Percentiles rank a stretch among this genome's conserved stretches.
phyloP scores from a whole-genome alignment of 1,284 basidiomycete genomes.

The Fomitopsis pinicola region DNA sequence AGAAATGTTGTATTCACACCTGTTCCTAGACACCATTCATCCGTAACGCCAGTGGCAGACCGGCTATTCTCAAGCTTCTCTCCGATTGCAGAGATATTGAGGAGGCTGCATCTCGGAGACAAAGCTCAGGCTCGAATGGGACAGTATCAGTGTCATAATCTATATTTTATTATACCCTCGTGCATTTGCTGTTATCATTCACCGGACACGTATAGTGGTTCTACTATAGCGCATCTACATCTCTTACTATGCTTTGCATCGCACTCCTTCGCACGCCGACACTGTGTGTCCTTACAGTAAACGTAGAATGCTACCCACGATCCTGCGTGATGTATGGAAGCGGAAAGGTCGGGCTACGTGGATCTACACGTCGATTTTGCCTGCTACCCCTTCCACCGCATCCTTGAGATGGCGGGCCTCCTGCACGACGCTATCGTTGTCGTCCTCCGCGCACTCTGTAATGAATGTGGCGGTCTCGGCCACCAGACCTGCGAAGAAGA shows the following conservation, averaged over 20 bases:
- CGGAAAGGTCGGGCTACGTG: neutral
- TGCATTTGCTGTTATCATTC: conserved; percentile 3
- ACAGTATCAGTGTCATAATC: conserved; percentile 27
- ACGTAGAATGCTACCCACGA: neutral
- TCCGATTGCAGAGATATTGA: conserved; percentile 67
- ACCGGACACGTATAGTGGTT: conserved; percentile 1
- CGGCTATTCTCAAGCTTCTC: conserved; percentile 60
- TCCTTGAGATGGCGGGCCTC: conserved; percentile 62
- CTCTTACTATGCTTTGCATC: neutral
- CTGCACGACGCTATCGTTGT: conserved; percentile 71
- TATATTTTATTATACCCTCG: conserved; percentile 17
- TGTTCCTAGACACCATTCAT: conserved; percentile 52
- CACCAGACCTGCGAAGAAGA: conserved; percentile 49
- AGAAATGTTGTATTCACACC: neutral
- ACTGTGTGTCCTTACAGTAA: neutral
- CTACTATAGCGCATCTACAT: conserved; percentile 6
- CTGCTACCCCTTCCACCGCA: conserved; percentile 65
- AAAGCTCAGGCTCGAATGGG: conserved; percentile 32
- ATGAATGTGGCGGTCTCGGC: conserved; percentile 81
- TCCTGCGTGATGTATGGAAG: neutral
- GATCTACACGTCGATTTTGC: conserved; percentile 43
- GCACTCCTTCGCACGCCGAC: neutral
- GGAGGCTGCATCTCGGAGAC: conserved; percentile 40
- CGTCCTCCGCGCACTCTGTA: conserved; percentile 78
- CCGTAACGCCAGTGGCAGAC: conserved; percentile 61